These are phyloP conservation scores for Hygrocybe punicea DNA, from an alignment of 768 basidiomycete genomes.

Conservation along the genomic window DNA sequence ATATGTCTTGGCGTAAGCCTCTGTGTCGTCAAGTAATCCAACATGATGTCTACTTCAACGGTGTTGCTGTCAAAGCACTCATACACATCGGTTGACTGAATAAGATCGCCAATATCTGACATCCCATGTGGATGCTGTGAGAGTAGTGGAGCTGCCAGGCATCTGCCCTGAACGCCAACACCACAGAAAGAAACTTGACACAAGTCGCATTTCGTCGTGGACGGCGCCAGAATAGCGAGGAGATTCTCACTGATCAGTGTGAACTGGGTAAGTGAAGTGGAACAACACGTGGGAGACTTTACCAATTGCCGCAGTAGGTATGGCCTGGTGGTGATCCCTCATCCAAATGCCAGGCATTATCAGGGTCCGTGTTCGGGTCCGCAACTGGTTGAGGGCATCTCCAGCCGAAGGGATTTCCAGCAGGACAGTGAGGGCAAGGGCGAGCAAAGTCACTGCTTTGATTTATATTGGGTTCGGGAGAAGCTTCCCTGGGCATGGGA, in stretches of 20 bases:
- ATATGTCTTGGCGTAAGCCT: slow-evolving; percentile 65
- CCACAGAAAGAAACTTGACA: slow-evolving; percentile 83
- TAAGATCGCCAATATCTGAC: slow-evolving; percentile 66
- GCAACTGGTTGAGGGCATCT: slow-evolving; percentile 75
- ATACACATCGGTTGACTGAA: slow-evolving; percentile 73
- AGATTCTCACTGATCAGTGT: slow-evolving; percentile 58
- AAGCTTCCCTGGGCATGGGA: slow-evolving; percentile 69
- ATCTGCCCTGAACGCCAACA: slow-evolving; percentile 71
- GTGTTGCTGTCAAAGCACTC: slow-evolving; percentile 76
- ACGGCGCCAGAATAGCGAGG: slow-evolving; percentile 66
- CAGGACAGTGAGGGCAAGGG: slow-evolving; percentile 75
- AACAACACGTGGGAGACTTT: too few species aligned
- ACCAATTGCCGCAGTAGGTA: slow-evolving; percentile 80
- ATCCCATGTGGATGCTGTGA: slow-evolving; percentile 69
- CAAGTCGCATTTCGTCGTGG: slow-evolving; percentile 80
- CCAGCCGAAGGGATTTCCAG: slow-evolving; percentile 74
- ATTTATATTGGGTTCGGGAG: slow-evolving; percentile 72
- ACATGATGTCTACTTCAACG: slow-evolving; percentile 78
- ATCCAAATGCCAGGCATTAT: slow-evolving; percentile 73
- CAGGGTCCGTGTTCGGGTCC: slow-evolving; percentile 65
- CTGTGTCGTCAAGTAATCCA: slow-evolving; percentile 71
- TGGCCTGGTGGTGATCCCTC: slow-evolving; percentile 80
- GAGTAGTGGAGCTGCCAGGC: slow-evolving; percentile 54
- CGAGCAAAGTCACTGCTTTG: slow-evolving; percentile 61
- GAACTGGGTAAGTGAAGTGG: slow-evolving; percentile 5